Evolutionary conservation across 78 protist genomes (phyloP).

Genomic region (Isochrysis galbana): DNA sequence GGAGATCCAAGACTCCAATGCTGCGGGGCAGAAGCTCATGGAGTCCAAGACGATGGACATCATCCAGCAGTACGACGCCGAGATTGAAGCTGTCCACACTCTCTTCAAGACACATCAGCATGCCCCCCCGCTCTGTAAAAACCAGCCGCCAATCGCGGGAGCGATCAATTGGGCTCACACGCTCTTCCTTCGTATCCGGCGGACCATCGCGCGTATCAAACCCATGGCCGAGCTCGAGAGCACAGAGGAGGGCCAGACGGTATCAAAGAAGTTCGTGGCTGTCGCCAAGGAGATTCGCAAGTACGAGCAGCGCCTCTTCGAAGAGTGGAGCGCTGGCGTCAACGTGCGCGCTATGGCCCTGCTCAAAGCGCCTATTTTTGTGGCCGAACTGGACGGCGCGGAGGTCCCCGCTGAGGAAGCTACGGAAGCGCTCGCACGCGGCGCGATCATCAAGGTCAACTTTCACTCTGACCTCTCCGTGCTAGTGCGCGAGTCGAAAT

Average conservation of each 20-base stretch:
- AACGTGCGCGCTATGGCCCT: neutral
- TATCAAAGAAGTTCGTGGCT: slow-evolving; percentile 41
- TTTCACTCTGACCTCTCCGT: slow-evolving; percentile 53
- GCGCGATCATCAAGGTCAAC: slow-evolving; percentile 59
- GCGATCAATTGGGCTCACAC: slow-evolving; percentile 75
- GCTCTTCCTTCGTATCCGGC: slow-evolving; percentile 70
- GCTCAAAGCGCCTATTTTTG: slow-evolving; percentile 27
- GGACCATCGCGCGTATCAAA: slow-evolving; percentile 66
- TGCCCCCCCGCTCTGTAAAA: slow-evolving; percentile 76
- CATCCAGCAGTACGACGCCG: slow-evolving; percentile 60
- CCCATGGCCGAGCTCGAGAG: neutral
- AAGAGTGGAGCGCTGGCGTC: slow-evolving; percentile 56
- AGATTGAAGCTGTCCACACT: slow-evolving; percentile 39
- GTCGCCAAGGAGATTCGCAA: slow-evolving; percentile 62
- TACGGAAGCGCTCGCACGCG: too few species aligned
- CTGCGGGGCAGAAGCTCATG: slow-evolving; percentile 57
- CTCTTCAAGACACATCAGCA: slow-evolving; percentile 48
- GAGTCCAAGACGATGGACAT: slow-evolving; percentile 70
- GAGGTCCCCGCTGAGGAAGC: neutral
- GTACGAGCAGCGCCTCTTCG: slow-evolving; percentile 51
- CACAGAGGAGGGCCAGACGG: slow-evolving; percentile 34
- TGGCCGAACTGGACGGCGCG: neutral
- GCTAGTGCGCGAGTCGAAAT: slow-evolving; percentile 80
- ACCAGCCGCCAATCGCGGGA: slow-evolving; percentile 87
- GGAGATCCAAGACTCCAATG: slow-evolving; percentile 41